These are phyloP conservation scores for Osmanthus fragrans DNA, from an alignment of 257 asterid genomes.

Conservation along the genomic window DNA sequence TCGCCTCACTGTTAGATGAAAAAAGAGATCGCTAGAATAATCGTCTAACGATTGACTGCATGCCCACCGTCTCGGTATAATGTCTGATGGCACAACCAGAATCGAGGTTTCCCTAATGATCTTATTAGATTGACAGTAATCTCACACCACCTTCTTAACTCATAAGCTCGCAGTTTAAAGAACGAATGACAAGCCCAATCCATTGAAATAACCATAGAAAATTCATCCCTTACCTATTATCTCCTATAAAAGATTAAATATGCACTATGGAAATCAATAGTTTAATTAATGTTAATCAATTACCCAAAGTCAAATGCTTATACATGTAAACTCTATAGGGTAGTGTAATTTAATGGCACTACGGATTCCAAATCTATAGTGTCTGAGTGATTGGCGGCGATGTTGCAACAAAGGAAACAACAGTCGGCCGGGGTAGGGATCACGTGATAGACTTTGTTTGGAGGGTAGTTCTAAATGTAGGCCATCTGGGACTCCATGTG, in stretches of 20 bases:
- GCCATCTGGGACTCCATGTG: slow-evolving; percentile 35
- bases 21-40: too few relatives aligned
- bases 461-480: slow-evolving; percentile 18
- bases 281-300: neutral
- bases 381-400: slow-evolving; percentile 18
- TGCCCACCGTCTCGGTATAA: too few relatives aligned
- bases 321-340: neutral
- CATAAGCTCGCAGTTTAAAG: too few relatives aligned
- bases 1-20: too few relatives aligned
- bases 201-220: neutral
- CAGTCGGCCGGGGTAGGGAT: slow-evolving; percentile 32
- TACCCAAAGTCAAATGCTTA: neutral
- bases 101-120: too few relatives aligned
- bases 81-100: too few relatives aligned
- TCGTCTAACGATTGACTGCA: too few relatives aligned
- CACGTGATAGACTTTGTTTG: neutral
- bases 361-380: neutral
- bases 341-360: slow-evolving; percentile 4
- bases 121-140: too few relatives aligned
- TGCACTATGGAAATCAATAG: neutral
- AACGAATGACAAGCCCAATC: neutral
- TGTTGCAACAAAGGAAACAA: slow-evolving; percentile 54
- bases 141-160: too few relatives aligned
- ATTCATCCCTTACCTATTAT: neutral
- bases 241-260: too few relatives aligned